phyloP scores from a whole-genome alignment of 73 alveolate species.

The Blepharisma japonicum region DNA sequence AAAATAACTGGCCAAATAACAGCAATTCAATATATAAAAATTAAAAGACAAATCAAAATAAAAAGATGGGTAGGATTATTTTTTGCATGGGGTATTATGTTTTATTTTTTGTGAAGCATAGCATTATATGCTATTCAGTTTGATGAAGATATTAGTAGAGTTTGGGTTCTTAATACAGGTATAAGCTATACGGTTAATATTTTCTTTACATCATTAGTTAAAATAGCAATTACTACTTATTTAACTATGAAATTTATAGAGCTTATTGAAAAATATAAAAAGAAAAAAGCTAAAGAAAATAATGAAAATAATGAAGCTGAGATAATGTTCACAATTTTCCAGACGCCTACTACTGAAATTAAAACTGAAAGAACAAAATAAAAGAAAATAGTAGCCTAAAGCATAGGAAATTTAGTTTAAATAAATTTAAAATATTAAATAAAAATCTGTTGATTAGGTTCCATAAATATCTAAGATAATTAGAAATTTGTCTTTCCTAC shows the following conservation, averaged over 20 bases:
- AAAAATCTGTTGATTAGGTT: no score
- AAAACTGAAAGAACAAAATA: no score
- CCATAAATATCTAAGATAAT: no score
- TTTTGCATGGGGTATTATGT: not conserved
- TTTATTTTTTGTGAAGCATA: conserved; percentile 5
- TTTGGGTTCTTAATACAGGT: conserved; percentile 17
- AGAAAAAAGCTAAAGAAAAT: not conserved
- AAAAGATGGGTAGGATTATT: not conserved
- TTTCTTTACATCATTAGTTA: not conserved
- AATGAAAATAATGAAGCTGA: not conserved
- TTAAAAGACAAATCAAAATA: not conserved
- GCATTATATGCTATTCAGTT: not conserved
- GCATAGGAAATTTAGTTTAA: no score
- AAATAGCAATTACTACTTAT: not conserved
- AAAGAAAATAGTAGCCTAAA: no score
- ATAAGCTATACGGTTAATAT: not conserved
- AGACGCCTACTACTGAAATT: no score
- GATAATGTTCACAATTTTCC: no score
- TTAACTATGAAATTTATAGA: not conserved
- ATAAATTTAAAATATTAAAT: no score
- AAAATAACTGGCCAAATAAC: not conserved
- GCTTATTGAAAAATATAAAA: not conserved
- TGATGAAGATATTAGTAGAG: not conserved
- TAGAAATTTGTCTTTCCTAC: no score
- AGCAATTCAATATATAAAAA: not conserved